Base-by-base conservation (phyloP, 2,329 filamentous ascomycete genomes). In the Lachnellula hyalina region DNA sequence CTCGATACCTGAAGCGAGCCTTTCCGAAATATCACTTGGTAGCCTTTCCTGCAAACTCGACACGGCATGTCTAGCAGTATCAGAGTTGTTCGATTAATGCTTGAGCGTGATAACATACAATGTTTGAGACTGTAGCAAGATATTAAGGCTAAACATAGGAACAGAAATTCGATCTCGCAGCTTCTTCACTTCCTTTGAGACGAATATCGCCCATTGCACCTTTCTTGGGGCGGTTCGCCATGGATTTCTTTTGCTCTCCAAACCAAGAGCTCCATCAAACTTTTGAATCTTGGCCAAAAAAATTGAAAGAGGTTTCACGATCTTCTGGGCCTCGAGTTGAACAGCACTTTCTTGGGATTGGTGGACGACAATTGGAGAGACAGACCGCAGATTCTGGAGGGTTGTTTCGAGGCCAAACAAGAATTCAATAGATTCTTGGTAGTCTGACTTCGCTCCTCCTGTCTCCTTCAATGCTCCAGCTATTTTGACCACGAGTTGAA, bases 101-200 rank as follows among this genome's bases (percentile, higher is more conserved):
- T 9, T 9, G 28, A 32, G 28, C 28, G 28, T 4, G 28, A 32
- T 11, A 32, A 49, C 47, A 35, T 49, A 51, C 48, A 51, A 28
- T 25, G 48, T 42, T 40, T 51, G 35, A 14, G 48, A 44, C 21
- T 51, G 48, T 23, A 51, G 38, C 28, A 51, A 32, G 15, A 51
- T 51, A 40, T 51, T 51, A 14, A 51, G 34, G 38, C 48, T 51
- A 4, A 38, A 40, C 17, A 51, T 51, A n/a, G 48, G 48, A 9
- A 51, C 48, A 9, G 48, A 51, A 38, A 51, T 51, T 41, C 48
- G 34, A 14, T 51, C 48, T 21, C 48, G 17, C 14, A 51, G 38
- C 12, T n/a, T 28, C 35, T 51, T 40, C 32, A 51, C 48, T 42
- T 51, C 35, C 48, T 51, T 51, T 17, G 48, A 41, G 28, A 42